Base-by-base conservation (phyloP, 768 basidiomycete species). In the Lactarius quietus region DNA sequence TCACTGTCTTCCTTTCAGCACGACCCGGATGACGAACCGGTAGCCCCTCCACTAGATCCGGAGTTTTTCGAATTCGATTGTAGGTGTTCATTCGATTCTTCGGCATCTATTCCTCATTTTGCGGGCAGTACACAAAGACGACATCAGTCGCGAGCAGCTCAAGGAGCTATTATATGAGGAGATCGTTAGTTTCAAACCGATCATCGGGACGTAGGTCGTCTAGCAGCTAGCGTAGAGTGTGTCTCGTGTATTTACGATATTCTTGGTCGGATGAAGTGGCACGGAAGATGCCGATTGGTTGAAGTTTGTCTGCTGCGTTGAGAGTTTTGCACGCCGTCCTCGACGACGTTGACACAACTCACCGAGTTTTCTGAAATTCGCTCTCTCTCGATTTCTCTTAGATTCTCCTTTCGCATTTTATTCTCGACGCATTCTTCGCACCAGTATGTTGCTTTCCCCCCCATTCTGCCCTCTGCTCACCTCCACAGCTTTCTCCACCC, bases 11-110 rank as follows among this genome's bases (percentile, higher is more conserved):
- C 6, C 2, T 12, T 23, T 38, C 70, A 91, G 88, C 95, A 96
- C 73, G 95, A 97, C 73, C 93, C 95, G 2, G 93, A 96, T 57
- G 97, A 99, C 72, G 97, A 99, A 76, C 97, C 97, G 0, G 85
- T 89, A 28, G 95, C 95, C 0, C 90, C 94, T 6, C 95, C 96
- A n/a, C 86, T 99, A 56, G 92, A 93, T 69, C 90, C 94, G 5
- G 89, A 90, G 70, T 99, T 98, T 82, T 99, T 99, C 76, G 94
- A 96, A 73, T 98, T 98, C 74, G 97, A 99, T 76, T 78, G 90
- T 92, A 69, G 78, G 90, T 83, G 5, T 60, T 63, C 9, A 3
- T 23, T 54, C 17, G 20, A 6, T 52, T 17, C 33, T 26, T 64
- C 10, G 68, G 43, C 53, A 9, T 6, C 6, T 3, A 41, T 28